A percentile compares a stretch with the other conserved stretches of the same genome.
Conservation (phyloP, 345 rosid species). For the Microcos paniculata region DNA sequence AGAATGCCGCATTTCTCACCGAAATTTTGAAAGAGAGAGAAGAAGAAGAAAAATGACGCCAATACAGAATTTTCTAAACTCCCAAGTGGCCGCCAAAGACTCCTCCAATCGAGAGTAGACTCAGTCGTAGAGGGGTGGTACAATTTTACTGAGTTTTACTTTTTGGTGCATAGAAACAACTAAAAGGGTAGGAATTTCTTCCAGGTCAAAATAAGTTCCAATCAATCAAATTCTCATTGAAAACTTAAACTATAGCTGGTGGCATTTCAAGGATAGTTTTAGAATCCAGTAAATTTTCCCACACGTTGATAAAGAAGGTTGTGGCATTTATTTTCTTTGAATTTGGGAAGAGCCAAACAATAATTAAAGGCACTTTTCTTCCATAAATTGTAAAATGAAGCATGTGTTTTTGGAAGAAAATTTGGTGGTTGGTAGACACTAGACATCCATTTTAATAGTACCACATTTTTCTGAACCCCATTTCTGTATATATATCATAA, state of each 20-base stretch:
- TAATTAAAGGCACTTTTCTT: slow-evolving; percentile 1
- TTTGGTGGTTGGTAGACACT: neutral
- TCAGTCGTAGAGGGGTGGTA: neutral
- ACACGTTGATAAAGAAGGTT: neutral
- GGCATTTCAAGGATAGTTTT: neutral
- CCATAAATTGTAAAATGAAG: slow-evolving; percentile 3
- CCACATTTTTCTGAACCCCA: neutral
- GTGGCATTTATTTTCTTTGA: neutral
- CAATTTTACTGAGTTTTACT: neutral
- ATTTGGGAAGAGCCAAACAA: neutral
- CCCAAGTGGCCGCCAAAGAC: no score
- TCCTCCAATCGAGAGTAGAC: no score
- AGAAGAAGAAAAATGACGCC: no score
- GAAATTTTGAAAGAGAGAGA: no score
- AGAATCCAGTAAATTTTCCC: neutral
- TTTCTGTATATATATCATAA: neutral
- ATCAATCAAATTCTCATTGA: neutral
- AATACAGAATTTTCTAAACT: no score
- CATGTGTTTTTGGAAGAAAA: neutral
- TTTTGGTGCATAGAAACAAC: neutral
- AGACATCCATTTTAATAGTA: neutral
- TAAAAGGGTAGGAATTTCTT: neutral
- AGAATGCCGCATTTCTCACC: no score
- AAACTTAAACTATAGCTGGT: neutral
- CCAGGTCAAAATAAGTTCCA: neutral